Evolutionary conservation across 495 filamentous ascomycete genomes (phyloP).

Genomic region (Podospora pseudoanserina): DNA sequence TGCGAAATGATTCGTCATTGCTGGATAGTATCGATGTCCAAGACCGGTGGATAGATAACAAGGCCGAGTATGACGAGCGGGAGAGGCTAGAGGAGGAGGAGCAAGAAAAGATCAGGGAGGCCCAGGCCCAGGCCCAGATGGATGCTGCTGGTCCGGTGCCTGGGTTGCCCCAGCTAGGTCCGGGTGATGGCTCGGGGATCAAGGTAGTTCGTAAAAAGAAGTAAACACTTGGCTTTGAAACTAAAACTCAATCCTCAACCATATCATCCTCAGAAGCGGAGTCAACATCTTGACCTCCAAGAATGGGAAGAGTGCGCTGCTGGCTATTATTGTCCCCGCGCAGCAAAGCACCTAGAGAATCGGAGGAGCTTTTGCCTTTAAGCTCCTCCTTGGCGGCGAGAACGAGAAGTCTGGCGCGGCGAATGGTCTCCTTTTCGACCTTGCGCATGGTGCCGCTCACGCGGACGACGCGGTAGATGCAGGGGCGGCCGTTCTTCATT

Average conservation of each 20-base stretch:
- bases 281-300: conserved; percentile 40
- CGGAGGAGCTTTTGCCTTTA: conserved; percentile 30
- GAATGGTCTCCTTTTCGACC: conserved; percentile 82
- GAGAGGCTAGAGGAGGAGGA: conserved; percentile 71
- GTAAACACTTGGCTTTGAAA: conserved; percentile 9
- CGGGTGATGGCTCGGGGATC: conserved; percentile 22
- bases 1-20: conserved; percentile 74
- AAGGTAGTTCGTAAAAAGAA: conserved; percentile 31
- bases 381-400: conserved; percentile 53
- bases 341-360: conserved; percentile 42
- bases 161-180: conserved; percentile 8
- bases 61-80: conserved; percentile 79
- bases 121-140: conserved; percentile 20
- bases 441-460: conserved; percentile 94
- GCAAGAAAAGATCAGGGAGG: conserved; percentile 37
- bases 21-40: conserved; percentile 86
- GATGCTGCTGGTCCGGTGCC: background rate
- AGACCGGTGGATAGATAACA: conserved; percentile 88
- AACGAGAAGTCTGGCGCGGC: conserved; percentile 67
- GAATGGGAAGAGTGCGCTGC: conserved; percentile 41
- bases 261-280: conserved; percentile 52
- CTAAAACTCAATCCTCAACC: conserved; percentile 18
- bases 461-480: conserved; percentile 79
- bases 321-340: conserved; percentile 26
- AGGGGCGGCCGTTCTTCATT: conserved; percentile 51